Evolutionary conservation across 2,329 filamentous ascomycete genomes (phyloP), one percentile per base, ranked within the genome.

Genomic region (Fusarium temperatum): DNA sequence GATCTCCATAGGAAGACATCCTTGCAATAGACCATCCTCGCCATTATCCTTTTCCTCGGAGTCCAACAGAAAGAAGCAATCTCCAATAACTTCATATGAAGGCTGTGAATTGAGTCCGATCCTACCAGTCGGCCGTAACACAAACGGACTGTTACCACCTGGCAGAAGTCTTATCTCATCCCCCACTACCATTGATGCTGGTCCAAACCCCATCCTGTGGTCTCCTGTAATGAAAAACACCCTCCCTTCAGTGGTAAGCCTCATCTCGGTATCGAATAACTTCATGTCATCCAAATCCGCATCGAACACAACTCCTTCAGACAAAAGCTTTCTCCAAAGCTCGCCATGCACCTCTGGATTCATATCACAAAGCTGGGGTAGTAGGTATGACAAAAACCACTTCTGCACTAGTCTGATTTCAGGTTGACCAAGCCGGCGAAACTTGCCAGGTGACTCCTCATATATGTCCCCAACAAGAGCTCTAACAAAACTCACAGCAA

Each of bases 251-350:
- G 18, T 15, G 2, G 0, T 28, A 28, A 47, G 24, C 44, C 44
- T 47, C 24, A 47, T 28, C 18, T 47, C 44, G 2, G 44, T 15
- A 13, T 47, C 44, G 13, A 47, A 47, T 28, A 7, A 20, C 18
- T 47, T 28, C 12, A 10, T 10, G 2, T 14, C 8, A 15, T 20
- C 4, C 12, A 20, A 14, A 2, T 28, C 24, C 5, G 12, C 4
- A 20, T 47, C 5, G 8, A 26, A 47, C 8, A 7, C 8, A 26
- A 4, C 3, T 26, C 0, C 24, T 1, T 0, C 6, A 13, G 42
- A 14, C 4, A 26, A 14, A 7, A 14, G 17, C 0, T 4, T 3
- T 14, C 3, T 45, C 44, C 44, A 45, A 45, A 45, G 8, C 17
- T 20, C 12, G 13, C 24, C 13, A 22, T 20, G 12, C 0, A 47